phyloP scores from a whole-genome alignment of 352 stramenopile species.

The Paralagenidium karlingii region DNA sequence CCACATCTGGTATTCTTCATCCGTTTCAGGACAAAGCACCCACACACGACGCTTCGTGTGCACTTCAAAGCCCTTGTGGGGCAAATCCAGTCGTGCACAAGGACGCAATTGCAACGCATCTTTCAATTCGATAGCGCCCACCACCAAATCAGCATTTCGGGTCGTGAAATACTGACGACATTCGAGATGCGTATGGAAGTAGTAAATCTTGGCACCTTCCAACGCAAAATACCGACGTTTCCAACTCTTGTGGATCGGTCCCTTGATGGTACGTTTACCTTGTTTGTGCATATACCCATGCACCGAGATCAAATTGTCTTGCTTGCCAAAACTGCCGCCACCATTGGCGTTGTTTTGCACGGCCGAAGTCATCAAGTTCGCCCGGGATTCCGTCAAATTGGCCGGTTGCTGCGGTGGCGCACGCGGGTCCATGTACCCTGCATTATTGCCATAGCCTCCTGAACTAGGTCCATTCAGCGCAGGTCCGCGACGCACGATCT shows the following conservation, averaged over 20 bases:
- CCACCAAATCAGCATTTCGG: conserved; percentile 10
- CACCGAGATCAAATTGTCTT: conserved; percentile 8
- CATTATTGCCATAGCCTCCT: too few species aligned
- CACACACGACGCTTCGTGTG: conserved; percentile 12
- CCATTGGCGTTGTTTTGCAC: too few species aligned
- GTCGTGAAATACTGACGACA: conserved; percentile 12
- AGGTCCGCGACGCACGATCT: too few species aligned
- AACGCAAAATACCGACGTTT: conserved; percentile 12
- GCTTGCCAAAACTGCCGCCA: too few species aligned
- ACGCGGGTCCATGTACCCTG: too few species aligned
- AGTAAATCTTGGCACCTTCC: conserved; percentile 13
- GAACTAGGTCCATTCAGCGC: too few species aligned
- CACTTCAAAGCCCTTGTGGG: conserved; percentile 11
- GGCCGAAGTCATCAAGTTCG: too few species aligned
- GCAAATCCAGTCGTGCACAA: conserved; percentile 9
- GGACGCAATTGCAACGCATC: conserved; percentile 11
- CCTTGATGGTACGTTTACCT: conserved; percentile 11
- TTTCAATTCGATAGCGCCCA: conserved; percentile 10
- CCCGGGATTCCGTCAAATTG: too few species aligned
- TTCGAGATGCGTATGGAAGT: conserved; percentile 13
- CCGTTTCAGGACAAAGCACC: conserved; percentile 11
- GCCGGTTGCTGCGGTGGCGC: too few species aligned
- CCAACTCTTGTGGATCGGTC: conserved; percentile 13
- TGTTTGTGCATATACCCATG: conserved; percentile 14
- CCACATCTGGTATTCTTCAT: conserved; percentile 14